phyloP scores from a whole-genome alignment of 2,329 filamentous ascomycete species.

The Neopestalotiopsis rosae region DNA sequence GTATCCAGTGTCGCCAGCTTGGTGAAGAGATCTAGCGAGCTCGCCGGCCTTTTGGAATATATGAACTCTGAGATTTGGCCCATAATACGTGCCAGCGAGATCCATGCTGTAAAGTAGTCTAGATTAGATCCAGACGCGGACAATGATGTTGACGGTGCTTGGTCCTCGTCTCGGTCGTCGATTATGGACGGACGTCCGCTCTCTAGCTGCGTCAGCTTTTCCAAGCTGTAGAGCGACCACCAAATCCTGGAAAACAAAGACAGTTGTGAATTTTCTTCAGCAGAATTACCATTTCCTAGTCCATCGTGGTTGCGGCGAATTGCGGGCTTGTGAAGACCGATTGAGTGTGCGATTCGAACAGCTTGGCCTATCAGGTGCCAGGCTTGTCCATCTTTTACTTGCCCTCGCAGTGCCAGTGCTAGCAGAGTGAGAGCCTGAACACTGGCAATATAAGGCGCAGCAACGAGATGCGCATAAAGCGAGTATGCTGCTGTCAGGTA shows the following conservation, averaged over 20 bases:
- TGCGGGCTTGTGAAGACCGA: constrained; percentile 28
- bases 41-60: constrained; percentile 20
- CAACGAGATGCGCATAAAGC: constrained; percentile 27
- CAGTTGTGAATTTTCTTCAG: not conserved
- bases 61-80: constrained; percentile 23
- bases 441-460: constrained; percentile 25
- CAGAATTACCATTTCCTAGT: not conserved
- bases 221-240: constrained; percentile 28
- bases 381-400: constrained; percentile 29
- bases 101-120: constrained; percentile 25
- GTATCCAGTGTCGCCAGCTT: constrained; percentile 20
- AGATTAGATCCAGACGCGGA: not conserved
- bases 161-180: constrained; percentile 24
- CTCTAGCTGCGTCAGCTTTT: constrained; percentile 32
- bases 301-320: not conserved
- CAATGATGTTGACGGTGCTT: not conserved
- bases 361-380: constrained; percentile 33
- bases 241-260: constrained; percentile 20
- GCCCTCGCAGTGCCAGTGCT: constrained; percentile 23
- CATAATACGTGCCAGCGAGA: constrained; percentile 23
- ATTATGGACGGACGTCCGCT: constrained; percentile 28
- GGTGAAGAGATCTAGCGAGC: constrained; percentile 18
- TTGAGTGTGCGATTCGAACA: constrained; percentile 30
- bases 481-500: constrained; percentile 26
- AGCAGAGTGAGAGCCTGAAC: constrained; percentile 29